phyloP scores from a whole-genome alignment of 202 grass and related monocot species.

The Zoysia matrella region DNA sequence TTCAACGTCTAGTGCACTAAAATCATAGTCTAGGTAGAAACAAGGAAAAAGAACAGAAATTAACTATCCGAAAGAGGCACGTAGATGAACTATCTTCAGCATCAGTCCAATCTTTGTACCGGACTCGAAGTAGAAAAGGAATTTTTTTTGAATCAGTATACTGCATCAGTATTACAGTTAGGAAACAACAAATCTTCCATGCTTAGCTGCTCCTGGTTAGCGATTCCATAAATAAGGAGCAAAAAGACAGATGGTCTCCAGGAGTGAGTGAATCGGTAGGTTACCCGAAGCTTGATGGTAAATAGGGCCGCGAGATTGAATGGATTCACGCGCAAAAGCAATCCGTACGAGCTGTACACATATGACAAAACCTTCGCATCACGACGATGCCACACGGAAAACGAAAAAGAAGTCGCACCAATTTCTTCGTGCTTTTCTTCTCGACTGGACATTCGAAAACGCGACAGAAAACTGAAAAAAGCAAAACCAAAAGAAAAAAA shows the following conservation, averaged over 20 bases:
- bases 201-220: conserved; percentile 11
- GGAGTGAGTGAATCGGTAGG: neutral
- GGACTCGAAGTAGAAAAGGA: too few species aligned
- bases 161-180: neutral
- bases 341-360: conserved; percentile 6
- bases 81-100: too few species aligned
- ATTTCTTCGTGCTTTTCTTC: too few species aligned
- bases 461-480: neutral
- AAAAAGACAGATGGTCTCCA: neutral
- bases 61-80: too few species aligned
- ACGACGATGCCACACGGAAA: conserved; percentile 19
- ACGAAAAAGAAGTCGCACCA: too few species aligned
- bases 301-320: conserved; percentile 31
- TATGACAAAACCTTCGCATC: conserved; percentile 39
- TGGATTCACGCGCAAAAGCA: conserved; percentile 51
- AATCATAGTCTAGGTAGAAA: neutral
- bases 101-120: too few species aligned
- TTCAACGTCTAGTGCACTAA: neutral
- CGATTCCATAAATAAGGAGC: neutral
- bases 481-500: neutral
- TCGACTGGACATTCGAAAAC: conserved; percentile 1
- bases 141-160: too few species aligned
- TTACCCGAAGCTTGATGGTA: conserved; percentile 10
- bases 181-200: neutral
- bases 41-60: too few species aligned